Base-by-base conservation (phyloP, 2,329 filamentous ascomycete species). In the Aspergillus hiratsukae region DNA sequence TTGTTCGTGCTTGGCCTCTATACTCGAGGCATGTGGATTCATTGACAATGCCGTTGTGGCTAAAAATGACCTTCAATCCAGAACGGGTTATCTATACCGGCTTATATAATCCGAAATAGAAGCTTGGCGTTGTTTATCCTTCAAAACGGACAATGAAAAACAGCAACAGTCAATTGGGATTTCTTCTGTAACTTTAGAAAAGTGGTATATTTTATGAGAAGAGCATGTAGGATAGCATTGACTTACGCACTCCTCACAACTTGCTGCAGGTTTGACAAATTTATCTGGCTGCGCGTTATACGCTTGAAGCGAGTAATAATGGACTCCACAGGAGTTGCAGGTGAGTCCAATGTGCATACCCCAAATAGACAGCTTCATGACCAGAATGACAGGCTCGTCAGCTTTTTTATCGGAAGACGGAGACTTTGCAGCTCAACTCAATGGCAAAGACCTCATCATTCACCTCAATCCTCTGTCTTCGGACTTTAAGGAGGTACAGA, bases 361-460 rank as follows among this genome's bases (percentile, higher is more conserved):
- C n/a, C 31, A 21, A 31, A 7, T 27, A 5, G 21, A 9, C 4
- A 17, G 10, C 31, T 23, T 7, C 35, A 40, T 62, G 35, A 59
- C 8, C 9, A 17, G 7, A 21, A 23, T 54, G 27, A 53, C 37
- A 60, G 48, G 45, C 2, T 54, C 29, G 2, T 31, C 64, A 40
- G 54, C 71, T 2, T 58, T 58, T 14, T 35, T 74, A 8, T 71
- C 69, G n/a, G 67, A 71, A 27, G 65, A 69, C 57, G 69, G 69
- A 1, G 55, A 63, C 14, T 68, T 64, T 58, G 68, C 62, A 28
- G 61, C 62, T n/a, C 68, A 70, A 10, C 35, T 67, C 25, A 66
- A 61, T 52, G 67, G 62, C 2, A 74, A 71, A 55, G 69, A 72
- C n/a, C 55, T 74, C 10, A 53, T 69, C 10, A 53, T 75, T 9